Conservation (phyloP, 2,329 filamentous ascomycete species). For the Paramyrothecium roridum region DNA sequence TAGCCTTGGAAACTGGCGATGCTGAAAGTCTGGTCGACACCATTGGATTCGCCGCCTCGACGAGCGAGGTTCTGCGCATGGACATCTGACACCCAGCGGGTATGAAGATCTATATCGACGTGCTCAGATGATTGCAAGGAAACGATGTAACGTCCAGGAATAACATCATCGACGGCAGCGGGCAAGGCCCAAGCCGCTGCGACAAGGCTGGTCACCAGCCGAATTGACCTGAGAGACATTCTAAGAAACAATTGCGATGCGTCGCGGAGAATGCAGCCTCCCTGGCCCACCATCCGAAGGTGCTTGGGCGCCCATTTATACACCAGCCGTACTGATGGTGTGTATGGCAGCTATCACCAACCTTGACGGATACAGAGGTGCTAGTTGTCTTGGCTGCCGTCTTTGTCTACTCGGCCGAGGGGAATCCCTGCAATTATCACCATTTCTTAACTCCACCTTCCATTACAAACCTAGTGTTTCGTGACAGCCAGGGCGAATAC, state of each 20-base stretch:
- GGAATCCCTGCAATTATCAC: not conserved
- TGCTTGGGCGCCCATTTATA: not conserved
- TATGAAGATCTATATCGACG: slow-evolving; percentile 1
- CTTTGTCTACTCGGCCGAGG: not conserved
- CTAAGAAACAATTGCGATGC: not conserved
- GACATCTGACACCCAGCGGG: slow-evolving; percentile 8
- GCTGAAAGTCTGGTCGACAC: slow-evolving; percentile 5
- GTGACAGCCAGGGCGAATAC: too few relatives aligned
- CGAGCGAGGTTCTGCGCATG: slow-evolving; percentile 3
- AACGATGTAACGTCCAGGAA: slow-evolving; percentile 1
- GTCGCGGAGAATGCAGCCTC: not conserved
- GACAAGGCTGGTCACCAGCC: not conserved
- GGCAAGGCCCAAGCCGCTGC: not conserved
- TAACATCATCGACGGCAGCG: not conserved
- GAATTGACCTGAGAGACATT: not conserved
- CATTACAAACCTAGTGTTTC: not conserved
- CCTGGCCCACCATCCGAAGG: not conserved
- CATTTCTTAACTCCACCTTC: not conserved
- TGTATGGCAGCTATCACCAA: not conserved
- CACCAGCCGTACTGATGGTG: not conserved
- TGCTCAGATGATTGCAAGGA: slow-evolving; percentile 1
- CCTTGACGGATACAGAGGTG: not conserved
- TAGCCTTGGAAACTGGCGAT: slow-evolving; percentile 7
- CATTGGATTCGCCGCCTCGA: not conserved
- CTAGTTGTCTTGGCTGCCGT: not conserved